Evolutionary conservation across 2,329 filamentous ascomycete genomes (phyloP).

Genomic region (Paecilomyces sp.): DNA sequence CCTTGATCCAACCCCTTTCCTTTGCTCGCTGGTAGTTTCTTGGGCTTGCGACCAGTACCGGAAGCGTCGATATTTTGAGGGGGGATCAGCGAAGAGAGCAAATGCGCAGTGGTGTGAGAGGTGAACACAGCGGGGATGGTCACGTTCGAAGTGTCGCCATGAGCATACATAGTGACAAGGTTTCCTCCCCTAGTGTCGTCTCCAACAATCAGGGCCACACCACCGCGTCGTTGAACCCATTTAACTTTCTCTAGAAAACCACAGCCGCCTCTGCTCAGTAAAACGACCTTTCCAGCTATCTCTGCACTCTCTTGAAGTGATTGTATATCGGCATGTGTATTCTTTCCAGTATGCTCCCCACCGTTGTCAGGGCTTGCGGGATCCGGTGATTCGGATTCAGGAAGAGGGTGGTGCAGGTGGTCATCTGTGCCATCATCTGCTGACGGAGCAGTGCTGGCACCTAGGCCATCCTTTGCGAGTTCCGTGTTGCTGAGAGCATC

Average conservation of each 20-base stretch:
- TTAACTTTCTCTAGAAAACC: conserved; percentile 96
- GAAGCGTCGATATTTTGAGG: conserved; percentile 58
- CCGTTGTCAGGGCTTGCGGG: conserved; percentile 26
- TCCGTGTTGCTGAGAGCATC: conserved; percentile 16
- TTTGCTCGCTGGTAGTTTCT: conserved; percentile 17
- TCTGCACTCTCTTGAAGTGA: conserved; percentile 86
- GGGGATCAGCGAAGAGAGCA: conserved; percentile 81
- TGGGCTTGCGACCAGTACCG: conserved; percentile 50
- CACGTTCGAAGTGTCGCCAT: conserved; percentile 89
- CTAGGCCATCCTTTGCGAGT: conserved; percentile 10
- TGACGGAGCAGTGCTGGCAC: conserved; percentile 13
- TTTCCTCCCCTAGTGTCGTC: conserved; percentile 85
- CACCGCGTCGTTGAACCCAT: conserved; percentile 90
- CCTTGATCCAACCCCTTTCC: conserved; percentile 13
- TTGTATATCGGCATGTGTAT: conserved; percentile 79
- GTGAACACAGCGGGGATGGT: conserved; percentile 94
- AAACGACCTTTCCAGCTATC: conserved; percentile 85
- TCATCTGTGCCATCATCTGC: conserved; percentile 76
- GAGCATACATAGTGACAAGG: conserved; percentile 96
- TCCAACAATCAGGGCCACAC: conserved; percentile 83
- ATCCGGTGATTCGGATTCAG: conserved; percentile 34
- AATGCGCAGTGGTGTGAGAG: conserved; percentile 85
- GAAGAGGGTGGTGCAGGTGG: conserved; percentile 60
- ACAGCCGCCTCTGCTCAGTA: conserved; percentile 87
- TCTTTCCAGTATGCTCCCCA: conserved; percentile 22